These are phyloP conservation scores for Diospyros kaki DNA, from an alignment of 148 eudicot genomes.

Conservation along the genomic window DNA sequence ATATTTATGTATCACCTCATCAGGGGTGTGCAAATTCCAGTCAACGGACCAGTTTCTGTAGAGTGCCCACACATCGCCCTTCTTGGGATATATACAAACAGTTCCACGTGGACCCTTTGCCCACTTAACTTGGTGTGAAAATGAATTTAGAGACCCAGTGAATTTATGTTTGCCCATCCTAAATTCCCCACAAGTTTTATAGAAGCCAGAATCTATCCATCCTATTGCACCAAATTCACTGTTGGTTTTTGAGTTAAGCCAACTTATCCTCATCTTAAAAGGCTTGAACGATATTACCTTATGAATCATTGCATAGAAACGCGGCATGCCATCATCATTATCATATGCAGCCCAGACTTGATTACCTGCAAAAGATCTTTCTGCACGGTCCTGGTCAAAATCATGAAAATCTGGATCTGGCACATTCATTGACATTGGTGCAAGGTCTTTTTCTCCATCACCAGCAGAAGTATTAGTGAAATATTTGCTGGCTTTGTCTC, in stretches of 20 bases:
- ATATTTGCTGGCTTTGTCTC: neutral
- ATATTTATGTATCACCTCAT: slow-evolving; percentile 11
- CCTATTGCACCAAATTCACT: slow-evolving; percentile 30
- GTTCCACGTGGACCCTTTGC: slow-evolving; percentile 42
- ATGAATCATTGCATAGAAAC: slow-evolving; percentile 46
- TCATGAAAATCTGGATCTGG: slow-evolving; percentile 64
- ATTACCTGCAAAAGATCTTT: slow-evolving; percentile 33
- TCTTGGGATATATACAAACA: slow-evolving; percentile 41
- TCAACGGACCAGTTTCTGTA: slow-evolving; percentile 55
- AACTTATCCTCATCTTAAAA: slow-evolving; percentile 43
- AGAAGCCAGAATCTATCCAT: slow-evolving; percentile 43
- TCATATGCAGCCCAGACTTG: slow-evolving; percentile 27
- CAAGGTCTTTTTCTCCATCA: slow-evolving; percentile 10
- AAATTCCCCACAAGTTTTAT: slow-evolving; percentile 48
- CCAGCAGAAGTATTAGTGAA: slow-evolving; percentile 8
- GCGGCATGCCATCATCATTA: slow-evolving; percentile 62
- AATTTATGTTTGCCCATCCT: slow-evolving; percentile 32
- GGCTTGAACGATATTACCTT: slow-evolving; percentile 38
- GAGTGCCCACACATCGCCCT: slow-evolving; percentile 57
- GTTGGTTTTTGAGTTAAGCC: slow-evolving; percentile 26
- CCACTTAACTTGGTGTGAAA: slow-evolving; percentile 53
- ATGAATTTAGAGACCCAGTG: slow-evolving; percentile 37
- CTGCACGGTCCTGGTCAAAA: slow-evolving; percentile 46
- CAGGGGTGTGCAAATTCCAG: slow-evolving; percentile 42
- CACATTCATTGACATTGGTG: slow-evolving; percentile 28